phyloP scores from a whole-genome alignment of 306 rosid genomes.

The Fagus sylvatica region DNA sequence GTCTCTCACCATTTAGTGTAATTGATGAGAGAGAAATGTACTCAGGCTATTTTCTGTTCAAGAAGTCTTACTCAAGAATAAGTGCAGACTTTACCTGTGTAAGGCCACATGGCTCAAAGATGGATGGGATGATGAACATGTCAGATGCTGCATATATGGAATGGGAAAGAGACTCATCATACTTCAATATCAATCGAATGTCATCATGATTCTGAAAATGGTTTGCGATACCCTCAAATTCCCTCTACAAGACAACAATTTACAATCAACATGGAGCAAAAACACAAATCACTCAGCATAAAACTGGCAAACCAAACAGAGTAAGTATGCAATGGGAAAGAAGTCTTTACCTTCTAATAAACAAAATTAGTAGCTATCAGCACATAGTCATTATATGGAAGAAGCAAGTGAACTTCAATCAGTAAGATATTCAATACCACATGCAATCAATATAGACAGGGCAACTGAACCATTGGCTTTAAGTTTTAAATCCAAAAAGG shows the following conservation, averaged over 20 bases:
- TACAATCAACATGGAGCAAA: constrained; percentile 7
- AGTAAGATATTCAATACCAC: background rate
- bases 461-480: background rate
- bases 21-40: background rate
- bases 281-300: background rate
- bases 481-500: background rate
- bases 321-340: background rate
- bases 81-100: constrained; percentile 69
- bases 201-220: constrained; percentile 76
- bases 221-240: constrained; percentile 85
- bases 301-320: background rate
- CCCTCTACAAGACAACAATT: constrained; percentile 55
- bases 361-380: background rate
- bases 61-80: constrained; percentile 17
- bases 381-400: background rate
- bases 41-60: constrained; percentile 1
- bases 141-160: constrained; percentile 86
- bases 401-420: background rate
- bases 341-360: background rate
- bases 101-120: constrained; percentile 98
- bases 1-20: constrained; percentile 1
- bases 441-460: background rate
- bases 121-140: constrained; percentile 92
- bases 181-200: constrained; percentile 72
- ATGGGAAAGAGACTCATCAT: constrained; percentile 91